These are phyloP conservation scores for Lodderomyces pseudojiufengensis DNA, from an alignment of 1,139 yeast genomes.

Conservation along the genomic window DNA sequence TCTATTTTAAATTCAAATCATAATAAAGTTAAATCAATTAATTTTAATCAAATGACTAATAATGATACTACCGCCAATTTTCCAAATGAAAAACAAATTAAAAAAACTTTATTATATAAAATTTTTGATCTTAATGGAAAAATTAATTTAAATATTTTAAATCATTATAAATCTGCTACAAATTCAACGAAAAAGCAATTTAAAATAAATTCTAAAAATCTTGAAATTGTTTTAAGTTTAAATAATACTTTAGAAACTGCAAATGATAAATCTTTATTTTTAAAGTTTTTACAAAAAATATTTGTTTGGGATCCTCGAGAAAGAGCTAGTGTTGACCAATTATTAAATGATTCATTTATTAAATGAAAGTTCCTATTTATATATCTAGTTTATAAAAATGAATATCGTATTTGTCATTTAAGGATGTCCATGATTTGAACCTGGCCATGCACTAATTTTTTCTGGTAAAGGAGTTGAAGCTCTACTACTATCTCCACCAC, in stretches of 20 bases:
- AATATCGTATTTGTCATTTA: conserved; percentile 18
- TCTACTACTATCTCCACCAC: conserved; percentile 20
- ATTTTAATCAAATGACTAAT: no score
- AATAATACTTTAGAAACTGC: conserved; percentile 13
- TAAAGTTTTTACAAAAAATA: conserved; percentile 34
- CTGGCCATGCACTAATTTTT: conserved; percentile 63
- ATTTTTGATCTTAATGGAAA: conserved; percentile 42
- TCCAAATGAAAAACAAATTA: conserved; percentile 24
- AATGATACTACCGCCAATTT: no score
- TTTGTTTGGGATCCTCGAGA: conserved; percentile 56
- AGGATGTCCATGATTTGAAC: conserved; percentile 65
- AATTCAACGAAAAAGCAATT: conserved; percentile 21
- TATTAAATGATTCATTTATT: conserved; percentile 37
- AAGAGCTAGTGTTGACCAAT: conserved; percentile 40
- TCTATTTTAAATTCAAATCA: not conserved
- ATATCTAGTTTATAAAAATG: not conserved
- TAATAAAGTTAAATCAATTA: not conserved
- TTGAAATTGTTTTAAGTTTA: conserved; percentile 42
- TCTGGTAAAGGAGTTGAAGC: conserved; percentile 37
- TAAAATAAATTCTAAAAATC: conserved; percentile 27
- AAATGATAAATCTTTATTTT: conserved; percentile 12
- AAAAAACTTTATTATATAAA: conserved; percentile 32
- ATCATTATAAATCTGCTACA: conserved; percentile 20
- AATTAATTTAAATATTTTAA: conserved; percentile 27
- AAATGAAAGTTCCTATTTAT: no score